phyloP scores from a whole-genome alignment of 83 land plant genomes.

The Larix sibirica region DNA sequence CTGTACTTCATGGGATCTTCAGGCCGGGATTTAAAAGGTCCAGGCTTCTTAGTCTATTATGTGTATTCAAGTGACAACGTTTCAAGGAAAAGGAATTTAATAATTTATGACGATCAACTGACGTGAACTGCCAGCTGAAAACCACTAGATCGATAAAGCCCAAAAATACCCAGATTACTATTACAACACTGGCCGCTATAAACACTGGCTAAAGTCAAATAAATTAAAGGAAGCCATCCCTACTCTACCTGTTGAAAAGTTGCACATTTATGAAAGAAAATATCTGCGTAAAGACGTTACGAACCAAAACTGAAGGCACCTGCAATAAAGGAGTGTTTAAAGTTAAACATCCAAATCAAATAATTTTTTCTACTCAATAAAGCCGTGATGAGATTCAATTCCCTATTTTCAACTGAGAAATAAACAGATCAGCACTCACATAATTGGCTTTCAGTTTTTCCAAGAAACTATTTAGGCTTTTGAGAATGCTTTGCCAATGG shows the following conservation, averaged over 20 bases:
- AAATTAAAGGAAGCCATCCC: neutral
- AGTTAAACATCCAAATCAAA: neutral
- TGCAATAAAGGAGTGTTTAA: constrained; percentile 24
- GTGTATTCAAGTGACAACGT: neutral
- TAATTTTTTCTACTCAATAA: neutral
- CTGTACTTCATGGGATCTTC: neutral
- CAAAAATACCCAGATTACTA: neutral
- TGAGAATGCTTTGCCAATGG: constrained; percentile 91
- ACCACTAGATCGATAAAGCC: neutral
- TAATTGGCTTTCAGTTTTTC: constrained; percentile 54
- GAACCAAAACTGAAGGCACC: constrained; percentile 78
- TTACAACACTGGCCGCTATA: neutral
- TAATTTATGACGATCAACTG: neutral
- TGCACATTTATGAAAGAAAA: constrained; percentile 90
- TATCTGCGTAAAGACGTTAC: constrained; percentile 76
- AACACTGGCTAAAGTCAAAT: neutral
- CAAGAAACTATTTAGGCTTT: constrained; percentile 52
- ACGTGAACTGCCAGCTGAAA: neutral
- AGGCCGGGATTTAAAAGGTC: neutral
- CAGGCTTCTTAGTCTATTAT: neutral
- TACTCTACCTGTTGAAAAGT: constrained; percentile 78
- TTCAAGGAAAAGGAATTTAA: neutral
- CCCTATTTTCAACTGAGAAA: neutral
- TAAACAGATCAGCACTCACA: constrained; percentile 33
- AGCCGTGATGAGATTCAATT: neutral